Base-by-base conservation (phyloP, 1,139 yeast species). In the Wickerhamomyces sp. region DNA sequence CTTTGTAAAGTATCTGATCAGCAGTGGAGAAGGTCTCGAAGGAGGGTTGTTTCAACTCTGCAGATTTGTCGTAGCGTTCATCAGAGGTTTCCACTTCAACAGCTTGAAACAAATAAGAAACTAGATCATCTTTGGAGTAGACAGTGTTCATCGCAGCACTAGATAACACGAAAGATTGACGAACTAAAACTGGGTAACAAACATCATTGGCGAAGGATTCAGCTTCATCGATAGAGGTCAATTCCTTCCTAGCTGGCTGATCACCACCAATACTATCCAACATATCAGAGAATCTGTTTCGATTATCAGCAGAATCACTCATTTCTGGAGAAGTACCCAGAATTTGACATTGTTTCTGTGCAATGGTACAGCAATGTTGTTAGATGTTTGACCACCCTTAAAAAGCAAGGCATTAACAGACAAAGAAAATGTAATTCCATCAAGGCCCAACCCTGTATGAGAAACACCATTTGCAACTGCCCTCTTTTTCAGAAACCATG, bases 91-190 rank as follows among this genome's bases (percentile, higher is more conserved):
- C 13, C 9, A 11, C 99, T 58, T 90, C 96, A 47, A 88, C 96
- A 45, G 99, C 99, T 66, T 91, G 96, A 53, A 87, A 79, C 66
- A 93, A 76, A 68, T 90, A 89, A 39, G 86, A 79, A 42, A 87
- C 95, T 63, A 93, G 78, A 65, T 93, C 98, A 57, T 85, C 93
- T 64, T 81, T 80, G 38, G 95, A 84, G 71, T 89, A 89, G 48
- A 91, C 96, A 34, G 96, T 90, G 71, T 89, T 90, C 99, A 93
- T 93, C 50, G 99, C 99, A 59, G 99, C 99, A 73, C 99, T 99
- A 45, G 98, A 90, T 57, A 93, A 76, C 34, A 93, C 99, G 62
- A 93, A 93, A 39, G 98, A 91, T 38, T 99, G 99, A 75, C 99
- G 89, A 46, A 93, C 99, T 59, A 93, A 76, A 39, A 93, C 99